Percentiles rank a stretch among this genome's conserved stretches.
phyloP scores from a whole-genome alignment of 495 filamentous ascomycete species.

The Hyaloscypha finlandica region DNA sequence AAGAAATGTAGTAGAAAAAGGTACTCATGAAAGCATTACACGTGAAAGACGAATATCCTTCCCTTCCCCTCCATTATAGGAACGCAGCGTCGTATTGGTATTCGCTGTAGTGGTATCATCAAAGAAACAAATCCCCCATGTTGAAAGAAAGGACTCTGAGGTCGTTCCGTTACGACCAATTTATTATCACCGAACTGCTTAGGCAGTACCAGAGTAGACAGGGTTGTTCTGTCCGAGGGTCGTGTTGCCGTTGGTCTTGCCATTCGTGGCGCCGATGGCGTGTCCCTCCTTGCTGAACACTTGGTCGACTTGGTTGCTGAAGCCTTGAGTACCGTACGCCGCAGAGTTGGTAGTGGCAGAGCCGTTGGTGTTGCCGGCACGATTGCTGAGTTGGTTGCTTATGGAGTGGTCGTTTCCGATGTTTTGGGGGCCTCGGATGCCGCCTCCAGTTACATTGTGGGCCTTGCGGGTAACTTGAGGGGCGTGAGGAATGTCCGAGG shows the following conservation, averaged over 20 bases:
- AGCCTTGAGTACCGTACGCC: slow-evolving; percentile 40
- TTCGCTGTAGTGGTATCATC: slow-evolving; percentile 44
- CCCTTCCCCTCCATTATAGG: slow-evolving; percentile 1
- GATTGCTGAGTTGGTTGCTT: slow-evolving; percentile 20
- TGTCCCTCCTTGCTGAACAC: slow-evolving; percentile 45
- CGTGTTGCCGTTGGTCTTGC: slow-evolving; percentile 33
- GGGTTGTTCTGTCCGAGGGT: slow-evolving; percentile 49
- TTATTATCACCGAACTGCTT: slow-evolving; percentile 24
- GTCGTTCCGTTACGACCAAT: slow-evolving; percentile 12
- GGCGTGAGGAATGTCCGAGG: slow-evolving; percentile 66
- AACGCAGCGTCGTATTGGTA: slow-evolving; percentile 14
- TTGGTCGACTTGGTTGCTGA: slow-evolving; percentile 57
- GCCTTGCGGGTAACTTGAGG: slow-evolving; percentile 67
- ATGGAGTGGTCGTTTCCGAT: slow-evolving; percentile 33
- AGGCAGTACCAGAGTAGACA: slow-evolving; percentile 45
- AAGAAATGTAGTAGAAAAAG: slow-evolving; percentile 3
- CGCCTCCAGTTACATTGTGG: slow-evolving; percentile 45
- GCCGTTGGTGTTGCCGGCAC: not conserved
- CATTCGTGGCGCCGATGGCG: slow-evolving; percentile 25
- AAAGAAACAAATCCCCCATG: slow-evolving; percentile 33
- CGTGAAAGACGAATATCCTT: not conserved
- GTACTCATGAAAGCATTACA: slow-evolving; percentile 1
- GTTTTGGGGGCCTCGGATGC: slow-evolving; percentile 41
- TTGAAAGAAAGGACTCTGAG: slow-evolving; percentile 17
- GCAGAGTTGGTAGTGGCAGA: slow-evolving; percentile 24